Conservation (phyloP, 768 basidiomycete genomes). For the Auricularia sp. region DNA sequence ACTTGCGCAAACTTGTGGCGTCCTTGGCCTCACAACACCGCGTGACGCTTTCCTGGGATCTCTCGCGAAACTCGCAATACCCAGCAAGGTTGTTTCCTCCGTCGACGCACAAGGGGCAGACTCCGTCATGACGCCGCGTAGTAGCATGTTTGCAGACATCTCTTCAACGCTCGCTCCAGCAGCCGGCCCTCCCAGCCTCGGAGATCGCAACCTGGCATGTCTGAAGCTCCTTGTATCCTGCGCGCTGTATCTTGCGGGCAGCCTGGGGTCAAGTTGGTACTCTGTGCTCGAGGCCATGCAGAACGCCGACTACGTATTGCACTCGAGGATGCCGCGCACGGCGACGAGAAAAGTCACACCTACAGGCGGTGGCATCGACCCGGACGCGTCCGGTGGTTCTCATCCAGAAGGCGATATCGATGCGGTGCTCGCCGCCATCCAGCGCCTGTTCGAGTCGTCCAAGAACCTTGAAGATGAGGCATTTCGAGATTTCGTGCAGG, state of each 20-base stretch:
- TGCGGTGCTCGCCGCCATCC: slow-evolving; percentile 60
- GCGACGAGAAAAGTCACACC: slow-evolving; percentile 4
- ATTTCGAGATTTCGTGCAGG: slow-evolving; percentile 67
- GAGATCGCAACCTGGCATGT: slow-evolving; percentile 85
- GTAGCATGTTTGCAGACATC: slow-evolving; percentile 36
- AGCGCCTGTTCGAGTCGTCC: slow-evolving; percentile 77
- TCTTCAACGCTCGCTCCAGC: slow-evolving; percentile 62
- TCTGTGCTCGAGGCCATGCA: slow-evolving; percentile 82
- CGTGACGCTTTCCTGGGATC: slow-evolving; percentile 88
- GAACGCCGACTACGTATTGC: slow-evolving; percentile 86
- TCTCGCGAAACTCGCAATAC: slow-evolving; percentile 88
- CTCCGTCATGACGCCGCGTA: slow-evolving; percentile 40
- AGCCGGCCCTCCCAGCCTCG: slow-evolving; percentile 59
- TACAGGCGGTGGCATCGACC: slow-evolving; percentile 26
- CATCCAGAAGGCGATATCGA: slow-evolving; percentile 58
- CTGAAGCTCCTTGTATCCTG: slow-evolving; percentile 71
- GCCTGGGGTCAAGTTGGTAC: slow-evolving; percentile 88
- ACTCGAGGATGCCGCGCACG: slow-evolving; percentile 40
- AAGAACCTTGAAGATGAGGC: slow-evolving; percentile 75
- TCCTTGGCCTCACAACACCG: slow-evolving; percentile 76
- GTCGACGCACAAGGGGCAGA: slow-evolving; percentile 49
- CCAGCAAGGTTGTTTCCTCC: slow-evolving; percentile 76
- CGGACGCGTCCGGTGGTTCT: slow-evolving; percentile 34
- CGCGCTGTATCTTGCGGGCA: slow-evolving; percentile 72
- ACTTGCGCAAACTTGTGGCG: slow-evolving; percentile 80